Evolutionary conservation across 371 early-diverging fungal species (phyloP).

Genomic region (Zancudomyces culisetae): DNA sequence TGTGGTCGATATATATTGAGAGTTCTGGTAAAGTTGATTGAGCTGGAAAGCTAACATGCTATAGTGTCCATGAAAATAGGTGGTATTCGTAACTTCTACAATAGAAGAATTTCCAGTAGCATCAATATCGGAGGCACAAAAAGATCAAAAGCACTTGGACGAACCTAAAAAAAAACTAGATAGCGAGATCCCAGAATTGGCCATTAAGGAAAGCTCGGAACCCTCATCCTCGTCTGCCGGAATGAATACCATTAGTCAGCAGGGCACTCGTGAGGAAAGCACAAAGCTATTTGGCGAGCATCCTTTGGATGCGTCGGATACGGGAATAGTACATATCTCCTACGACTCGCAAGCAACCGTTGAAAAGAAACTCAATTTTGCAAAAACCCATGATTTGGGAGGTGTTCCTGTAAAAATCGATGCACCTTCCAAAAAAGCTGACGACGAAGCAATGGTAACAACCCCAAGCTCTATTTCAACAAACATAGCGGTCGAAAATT

Average conservation of each 20-base stretch:
- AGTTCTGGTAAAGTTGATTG: not conserved
- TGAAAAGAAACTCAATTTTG: not conserved
- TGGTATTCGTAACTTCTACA: slow-evolving; percentile 20
- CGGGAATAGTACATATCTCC: slow-evolving; percentile 17
- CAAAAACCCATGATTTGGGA: not conserved
- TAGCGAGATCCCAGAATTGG: not conserved
- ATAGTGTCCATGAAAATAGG: slow-evolving; percentile 1
- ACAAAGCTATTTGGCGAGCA: slow-evolving; percentile 4
- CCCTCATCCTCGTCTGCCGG: not conserved
- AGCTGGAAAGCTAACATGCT: not conserved
- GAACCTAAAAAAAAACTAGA: no score
- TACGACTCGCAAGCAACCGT: not conserved
- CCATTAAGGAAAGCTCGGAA: not conserved
- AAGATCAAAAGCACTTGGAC: no score
- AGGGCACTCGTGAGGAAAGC: not conserved
- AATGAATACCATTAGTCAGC: not conserved
- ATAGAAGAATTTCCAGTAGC: slow-evolving; percentile 19
- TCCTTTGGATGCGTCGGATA: slow-evolving; percentile 22
- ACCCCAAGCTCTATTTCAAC: no score
- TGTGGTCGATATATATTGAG: not conserved
- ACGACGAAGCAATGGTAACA: no score
- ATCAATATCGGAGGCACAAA: not conserved
- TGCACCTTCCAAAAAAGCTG: not conserved
- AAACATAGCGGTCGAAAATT: no score
- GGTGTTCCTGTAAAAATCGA: not conserved